Conservation (phyloP, 345 rosid species). For the Eucalyptus cloeziana region DNA sequence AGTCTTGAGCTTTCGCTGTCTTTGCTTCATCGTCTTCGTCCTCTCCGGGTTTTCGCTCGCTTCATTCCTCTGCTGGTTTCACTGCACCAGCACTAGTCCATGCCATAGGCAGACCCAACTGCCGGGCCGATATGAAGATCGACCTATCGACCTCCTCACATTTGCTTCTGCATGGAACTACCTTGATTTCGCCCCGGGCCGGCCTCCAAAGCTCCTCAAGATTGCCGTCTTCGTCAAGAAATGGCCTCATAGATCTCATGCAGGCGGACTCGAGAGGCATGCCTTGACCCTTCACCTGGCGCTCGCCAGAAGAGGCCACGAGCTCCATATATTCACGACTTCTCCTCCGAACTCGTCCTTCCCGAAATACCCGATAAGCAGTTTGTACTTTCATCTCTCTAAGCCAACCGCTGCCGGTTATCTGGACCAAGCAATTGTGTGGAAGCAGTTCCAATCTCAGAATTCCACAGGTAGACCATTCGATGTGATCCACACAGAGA, state of each 20-base stretch:
- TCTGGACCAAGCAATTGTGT: conserved; percentile 61
- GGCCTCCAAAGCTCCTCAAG: conserved; percentile 38
- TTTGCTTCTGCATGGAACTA: conserved; percentile 71
- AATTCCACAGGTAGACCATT: conserved; percentile 65
- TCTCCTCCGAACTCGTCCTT: conserved; percentile 35
- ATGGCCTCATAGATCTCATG: conserved; percentile 77
- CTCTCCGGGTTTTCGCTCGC: conserved; percentile 42
- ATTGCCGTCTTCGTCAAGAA: conserved; percentile 82
- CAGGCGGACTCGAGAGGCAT: conserved; percentile 88
- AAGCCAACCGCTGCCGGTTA: conserved; percentile 63
- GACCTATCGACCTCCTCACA: conserved; percentile 40
- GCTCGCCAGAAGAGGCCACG: conserved; percentile 76
- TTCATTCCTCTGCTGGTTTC: conserved; percentile 42
- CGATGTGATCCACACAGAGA: conserved; percentile 80
- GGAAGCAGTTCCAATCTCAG: conserved; percentile 57
- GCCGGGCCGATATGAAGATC: conserved; percentile 3
- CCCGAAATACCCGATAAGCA: conserved; percentile 31
- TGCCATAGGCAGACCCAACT: conserved; percentile 16
- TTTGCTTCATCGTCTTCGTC: conserved; percentile 27
- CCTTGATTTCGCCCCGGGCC: conserved; percentile 27
- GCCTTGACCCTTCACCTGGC: conserved; percentile 81
- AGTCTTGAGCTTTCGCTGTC: conserved; percentile 33
- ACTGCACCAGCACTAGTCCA: conserved; percentile 18
- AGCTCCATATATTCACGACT: conserved; percentile 81
- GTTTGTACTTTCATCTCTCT: conserved; percentile 61